A percentile compares a stretch with the other conserved stretches of the same genome.
These are phyloP conservation scores for Hyparrhenia diplandra DNA, from an alignment of 176 grass and related monocot genomes.

Conservation along the genomic window DNA sequence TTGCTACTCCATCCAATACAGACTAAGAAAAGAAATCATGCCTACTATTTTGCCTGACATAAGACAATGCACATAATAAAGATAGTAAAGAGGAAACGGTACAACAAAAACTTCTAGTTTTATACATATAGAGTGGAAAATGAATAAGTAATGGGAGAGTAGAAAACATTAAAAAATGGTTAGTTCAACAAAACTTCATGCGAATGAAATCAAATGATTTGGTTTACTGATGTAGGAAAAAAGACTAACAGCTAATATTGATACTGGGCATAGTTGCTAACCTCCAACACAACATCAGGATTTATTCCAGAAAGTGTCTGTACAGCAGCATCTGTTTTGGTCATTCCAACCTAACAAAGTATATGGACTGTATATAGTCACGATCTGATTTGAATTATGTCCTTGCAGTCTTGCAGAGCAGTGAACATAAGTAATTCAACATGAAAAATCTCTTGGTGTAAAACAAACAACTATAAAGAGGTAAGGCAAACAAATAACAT, in stretches of 20 bases:
- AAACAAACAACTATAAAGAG: too few species aligned
- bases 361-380: not conserved
- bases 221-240: conserved; percentile 11
- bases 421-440: not conserved
- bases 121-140: not conserved
- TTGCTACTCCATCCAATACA: conserved; percentile 9
- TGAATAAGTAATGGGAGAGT: not conserved
- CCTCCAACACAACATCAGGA: conserved; percentile 92
- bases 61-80: not conserved
- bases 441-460: not conserved
- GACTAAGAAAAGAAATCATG: not conserved
- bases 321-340: conserved; percentile 95
- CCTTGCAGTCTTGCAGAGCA: conserved; percentile 8
- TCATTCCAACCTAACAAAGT: conserved; percentile 82
- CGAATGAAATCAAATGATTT: conserved; percentile 8
- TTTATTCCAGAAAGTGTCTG: conserved; percentile 95
- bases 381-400: not conserved
- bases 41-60: not conserved
- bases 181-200: not conserved
- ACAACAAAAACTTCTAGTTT: not conserved
- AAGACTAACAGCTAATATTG: not conserved
- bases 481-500: not conserved
- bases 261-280: conserved; percentile 24
- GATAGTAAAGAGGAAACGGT: not conserved
- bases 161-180: not conserved